phyloP scores from a whole-genome alignment of 75 land plant species.

The Sequoia sempervirens region DNA sequence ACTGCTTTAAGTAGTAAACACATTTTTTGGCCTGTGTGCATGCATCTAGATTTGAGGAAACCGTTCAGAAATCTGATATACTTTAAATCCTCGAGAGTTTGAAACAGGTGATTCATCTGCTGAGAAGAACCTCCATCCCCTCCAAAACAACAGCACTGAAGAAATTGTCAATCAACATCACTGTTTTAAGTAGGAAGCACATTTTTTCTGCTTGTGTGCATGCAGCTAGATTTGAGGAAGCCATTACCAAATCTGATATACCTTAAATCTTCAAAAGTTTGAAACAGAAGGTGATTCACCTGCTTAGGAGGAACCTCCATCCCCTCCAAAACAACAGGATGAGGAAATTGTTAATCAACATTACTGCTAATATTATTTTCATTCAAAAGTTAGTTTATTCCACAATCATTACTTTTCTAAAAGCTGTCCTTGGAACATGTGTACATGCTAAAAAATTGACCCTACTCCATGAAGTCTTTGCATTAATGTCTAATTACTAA shows the following conservation, averaged over 20 bases:
- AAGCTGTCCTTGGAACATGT: background rate
- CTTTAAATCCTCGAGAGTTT: no score
- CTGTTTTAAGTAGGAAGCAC: background rate
- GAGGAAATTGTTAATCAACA: no score
- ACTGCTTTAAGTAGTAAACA: background rate
- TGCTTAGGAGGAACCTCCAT: background rate
- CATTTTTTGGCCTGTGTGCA: background rate
- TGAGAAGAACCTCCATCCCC: background rate
- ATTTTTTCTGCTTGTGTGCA: background rate
- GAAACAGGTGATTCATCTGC: no score
- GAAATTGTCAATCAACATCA: background rate
- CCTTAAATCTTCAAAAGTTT: no score
- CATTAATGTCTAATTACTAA: background rate
- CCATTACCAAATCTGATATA: no score
- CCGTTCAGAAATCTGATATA: no score
- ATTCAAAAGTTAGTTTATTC: background rate
- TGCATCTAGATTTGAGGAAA: background rate
- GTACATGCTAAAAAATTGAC: background rate
- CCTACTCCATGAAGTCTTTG: background rate
- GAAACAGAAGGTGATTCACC: no score
- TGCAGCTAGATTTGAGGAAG: background rate
- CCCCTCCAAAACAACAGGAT: background rate
- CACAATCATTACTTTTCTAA: background rate
- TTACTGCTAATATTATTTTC: background rate
- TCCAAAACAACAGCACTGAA: background rate